Percentiles rank a stretch among this genome's conserved stretches.
phyloP scores from a whole-genome alignment of 768 basidiomycete genomes.

The Lepiota brunneoincarnata region DNA sequence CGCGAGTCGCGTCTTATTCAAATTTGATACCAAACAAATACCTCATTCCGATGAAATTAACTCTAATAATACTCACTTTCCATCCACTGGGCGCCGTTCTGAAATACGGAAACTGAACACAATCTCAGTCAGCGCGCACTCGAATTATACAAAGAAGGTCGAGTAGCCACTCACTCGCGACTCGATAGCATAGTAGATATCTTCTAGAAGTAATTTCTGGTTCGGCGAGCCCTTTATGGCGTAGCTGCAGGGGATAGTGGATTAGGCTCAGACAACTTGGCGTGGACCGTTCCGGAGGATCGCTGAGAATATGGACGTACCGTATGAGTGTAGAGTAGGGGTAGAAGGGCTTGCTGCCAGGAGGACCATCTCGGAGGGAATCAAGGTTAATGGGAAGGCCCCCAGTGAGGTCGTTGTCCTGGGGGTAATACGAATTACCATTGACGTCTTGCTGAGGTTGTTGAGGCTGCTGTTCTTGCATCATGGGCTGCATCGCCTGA shows the following conservation, averaged over 20 bases:
- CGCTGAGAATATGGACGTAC: constrained; percentile 39
- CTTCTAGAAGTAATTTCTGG: constrained; percentile 80
- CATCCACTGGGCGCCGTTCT: constrained; percentile 85
- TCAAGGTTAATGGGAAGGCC: constrained; percentile 85
- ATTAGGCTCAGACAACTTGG: constrained; percentile 13
- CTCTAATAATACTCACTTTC: constrained; percentile 60
- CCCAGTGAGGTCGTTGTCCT: constrained; percentile 76
- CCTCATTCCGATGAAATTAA: constrained; percentile 3
- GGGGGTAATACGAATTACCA: constrained; percentile 69
- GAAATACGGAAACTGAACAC: constrained; percentile 80
- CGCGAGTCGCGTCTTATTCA: constrained; percentile 38
- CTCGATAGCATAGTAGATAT: constrained; percentile 91
- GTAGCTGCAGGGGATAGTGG: constrained; percentile 48
- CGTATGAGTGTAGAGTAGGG: constrained; percentile 90
- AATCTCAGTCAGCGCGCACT: constrained; percentile 15
- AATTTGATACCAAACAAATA: constrained; percentile 15
- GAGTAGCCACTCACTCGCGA: constrained; percentile 59
- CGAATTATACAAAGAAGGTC: constrained; percentile 1
- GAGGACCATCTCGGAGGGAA: constrained; percentile 82
- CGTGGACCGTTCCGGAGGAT: background rate
- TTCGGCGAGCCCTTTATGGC: constrained; percentile 91
- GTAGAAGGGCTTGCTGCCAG: constrained; percentile 88
- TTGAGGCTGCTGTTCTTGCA: constrained; percentile 44
- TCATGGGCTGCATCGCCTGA: constrained; percentile 63
- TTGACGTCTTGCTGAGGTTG: constrained; percentile 43